Evolutionary conservation across 2,329 filamentous ascomycete species (phyloP), one percentile per base, ranked within the genome.

Genomic region (Alternaria brassicicola): DNA sequence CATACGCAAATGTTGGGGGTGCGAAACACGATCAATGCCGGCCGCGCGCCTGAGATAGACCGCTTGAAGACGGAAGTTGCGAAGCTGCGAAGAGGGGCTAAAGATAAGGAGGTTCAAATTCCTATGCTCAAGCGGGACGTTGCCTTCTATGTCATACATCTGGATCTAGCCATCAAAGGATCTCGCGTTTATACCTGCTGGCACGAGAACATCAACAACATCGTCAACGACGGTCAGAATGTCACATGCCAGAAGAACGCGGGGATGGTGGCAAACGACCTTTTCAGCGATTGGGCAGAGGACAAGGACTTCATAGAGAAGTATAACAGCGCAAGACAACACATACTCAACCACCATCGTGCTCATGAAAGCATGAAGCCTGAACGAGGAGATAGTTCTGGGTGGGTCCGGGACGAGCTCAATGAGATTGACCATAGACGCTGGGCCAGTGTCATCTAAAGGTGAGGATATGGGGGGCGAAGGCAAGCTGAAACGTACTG

Each of bases 161-260:
- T 65, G 1, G 63, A 65, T 28, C 39, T 65, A 3, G 26, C 28
- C 9, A 5, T 36, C 5, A 43, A 41, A 5, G 46, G 23, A n/a
- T 21, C 38, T 2, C 61, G 61, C 15, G 25, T 57, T 8, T 63
- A 60, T 53, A 50, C 15, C 30, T 65, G 63, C 23, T 3, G 15
- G 2, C 63, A 63, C 15, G 10, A 48, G 3, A 8, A 25, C 9
- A 13, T 48, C 5, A 13, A 23, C 26, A 26, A 47, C 10, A 49
- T 54, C 3, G 21, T 41, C 4, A 15, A 55, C 13, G 49, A 43
- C 23, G 6, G 25, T 5, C 25, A 23, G 3, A 52, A 54, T 3
- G 12, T 26, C n/a, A 52, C 52, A 5, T 12, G 36, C 12, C 36
- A 55, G n/a, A 19, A 33, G 5, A 2, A 17, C 6, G 28, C 30